Evolutionary conservation across 768 basidiomycete genomes (phyloP).

Genomic region (Calocera viscosa): DNA sequence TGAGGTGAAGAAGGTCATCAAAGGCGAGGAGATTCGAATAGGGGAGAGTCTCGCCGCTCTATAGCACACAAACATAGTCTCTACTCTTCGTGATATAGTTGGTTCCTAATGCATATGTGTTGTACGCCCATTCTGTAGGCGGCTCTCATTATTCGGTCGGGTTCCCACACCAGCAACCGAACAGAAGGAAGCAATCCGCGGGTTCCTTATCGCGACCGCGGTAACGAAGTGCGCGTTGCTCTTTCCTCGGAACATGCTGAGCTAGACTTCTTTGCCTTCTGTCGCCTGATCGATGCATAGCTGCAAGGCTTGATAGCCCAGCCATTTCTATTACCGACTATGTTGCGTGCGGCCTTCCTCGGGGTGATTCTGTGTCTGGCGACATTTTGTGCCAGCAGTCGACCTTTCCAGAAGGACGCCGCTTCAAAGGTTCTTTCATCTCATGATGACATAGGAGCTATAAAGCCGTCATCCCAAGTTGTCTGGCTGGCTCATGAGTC

Average conservation of each 20-base stretch:
- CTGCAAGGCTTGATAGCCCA: not conserved
- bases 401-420: not conserved
- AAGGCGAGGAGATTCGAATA: constrained; percentile 63
- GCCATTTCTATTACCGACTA: not conserved
- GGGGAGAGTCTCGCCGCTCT: constrained; percentile 38
- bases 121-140: not conserved
- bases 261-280: not conserved
- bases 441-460: constrained; percentile 3
- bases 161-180: no score
- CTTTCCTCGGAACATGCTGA: not conserved
- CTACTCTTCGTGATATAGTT: not conserved
- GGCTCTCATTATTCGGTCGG: no score
- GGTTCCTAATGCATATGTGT: not conserved
- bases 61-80: not conserved
- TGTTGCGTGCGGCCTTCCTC: not conserved
- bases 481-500: not conserved
- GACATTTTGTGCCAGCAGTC: not conserved
- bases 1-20: constrained; percentile 77
- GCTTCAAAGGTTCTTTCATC: constrained; percentile 1
- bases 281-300: constrained; percentile 1
- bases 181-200: not conserved
- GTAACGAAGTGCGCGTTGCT: not conserved
- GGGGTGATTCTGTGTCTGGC: not conserved
- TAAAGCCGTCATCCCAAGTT: not conserved
- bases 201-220: not conserved